Base-by-base conservation (phyloP, 2,329 filamentous ascomycete genomes). In the Colletotrichum lini region DNA sequence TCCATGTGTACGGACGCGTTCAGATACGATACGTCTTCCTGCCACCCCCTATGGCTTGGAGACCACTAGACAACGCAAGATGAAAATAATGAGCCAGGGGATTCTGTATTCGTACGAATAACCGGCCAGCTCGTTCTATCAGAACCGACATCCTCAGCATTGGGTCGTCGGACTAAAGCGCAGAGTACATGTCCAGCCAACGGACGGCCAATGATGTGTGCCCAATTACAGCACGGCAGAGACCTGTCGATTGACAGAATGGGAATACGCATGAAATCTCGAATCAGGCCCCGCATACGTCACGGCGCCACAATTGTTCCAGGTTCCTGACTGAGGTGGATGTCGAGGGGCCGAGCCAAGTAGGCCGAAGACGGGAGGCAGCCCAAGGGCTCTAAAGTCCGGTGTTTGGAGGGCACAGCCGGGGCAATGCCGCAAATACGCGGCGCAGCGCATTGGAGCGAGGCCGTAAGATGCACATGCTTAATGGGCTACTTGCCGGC, bases 21-120 rank as follows among this genome's bases (percentile, higher is more conserved):
- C 83, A 85, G 88, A 89, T 90, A 90, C 87, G 87, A 90, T 90
- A 91, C 89, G 82, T 89, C 88, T 89, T 82, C 79, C 79, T 87
- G 86, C 84, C 83, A 74, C 72, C 78, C 76, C 75, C 80, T 74
- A 86, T 90, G 87, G 85, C 87, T 84, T 79, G 77, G 82, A 88
- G 88, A 89, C 82, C 89, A 90, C 89, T 83, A 82, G 83, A 85
- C 82, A 81, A 87, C 88, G 89, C 89, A 82, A 91, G 88, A 91
- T 77, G 73, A 87, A 88, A 76, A 56, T 64, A 61, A 53, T 53
- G 53, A 62, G 67, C 54, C 56, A 54, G 67, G 64, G 63, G 52
- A 67, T 47, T 67, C 42, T 15, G 23, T 30, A 57, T 57, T 10
- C 45, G 58, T 44, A 40, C 57, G 58, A 63, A 67, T 67, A 72